These are phyloP conservation scores for Colletotrichum lentis DNA, from an alignment of 2,329 filamentous ascomycete genomes.

Conservation along the genomic window DNA sequence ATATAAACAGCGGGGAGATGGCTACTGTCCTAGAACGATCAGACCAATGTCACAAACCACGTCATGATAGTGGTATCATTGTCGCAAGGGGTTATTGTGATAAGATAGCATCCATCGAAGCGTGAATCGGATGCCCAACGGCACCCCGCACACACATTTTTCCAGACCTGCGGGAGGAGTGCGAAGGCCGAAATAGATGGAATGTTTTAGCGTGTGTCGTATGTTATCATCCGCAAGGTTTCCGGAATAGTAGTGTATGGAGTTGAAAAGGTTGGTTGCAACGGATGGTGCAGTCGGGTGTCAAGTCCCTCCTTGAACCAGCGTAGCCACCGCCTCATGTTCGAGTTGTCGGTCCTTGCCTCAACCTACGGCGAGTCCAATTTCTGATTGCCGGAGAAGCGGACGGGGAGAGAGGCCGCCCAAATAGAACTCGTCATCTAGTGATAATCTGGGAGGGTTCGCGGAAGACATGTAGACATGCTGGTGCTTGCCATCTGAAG, in stretches of 20 bases:
- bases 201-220: constrained; percentile 4
- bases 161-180: constrained; percentile 33
- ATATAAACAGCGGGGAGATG: not conserved
- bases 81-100: constrained; percentile 1
- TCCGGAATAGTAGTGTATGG: constrained; percentile 1
- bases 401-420: constrained; percentile 61
- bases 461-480: constrained; percentile 56
- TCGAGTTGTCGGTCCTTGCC: not conserved
- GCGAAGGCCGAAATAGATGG: constrained; percentile 27
- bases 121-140: constrained; percentile 17
- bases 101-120: constrained; percentile 4
- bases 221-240: constrained; percentile 6
- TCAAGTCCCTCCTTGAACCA: constrained; percentile 1
- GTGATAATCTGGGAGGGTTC: constrained; percentile 54
- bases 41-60: not conserved
- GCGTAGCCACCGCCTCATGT: not conserved
- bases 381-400: constrained; percentile 56
- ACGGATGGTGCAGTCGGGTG: constrained; percentile 1
- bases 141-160: constrained; percentile 19
- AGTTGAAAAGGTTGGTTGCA: constrained; percentile 6
- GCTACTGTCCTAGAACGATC: not conserved
- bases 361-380: constrained; percentile 65
- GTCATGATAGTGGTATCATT: constrained; percentile 5
- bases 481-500: constrained; percentile 45
- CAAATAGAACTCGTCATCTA: constrained; percentile 56